Base-by-base conservation (phyloP, 148 eudicot species). In the Spergularia bocconei region DNA sequence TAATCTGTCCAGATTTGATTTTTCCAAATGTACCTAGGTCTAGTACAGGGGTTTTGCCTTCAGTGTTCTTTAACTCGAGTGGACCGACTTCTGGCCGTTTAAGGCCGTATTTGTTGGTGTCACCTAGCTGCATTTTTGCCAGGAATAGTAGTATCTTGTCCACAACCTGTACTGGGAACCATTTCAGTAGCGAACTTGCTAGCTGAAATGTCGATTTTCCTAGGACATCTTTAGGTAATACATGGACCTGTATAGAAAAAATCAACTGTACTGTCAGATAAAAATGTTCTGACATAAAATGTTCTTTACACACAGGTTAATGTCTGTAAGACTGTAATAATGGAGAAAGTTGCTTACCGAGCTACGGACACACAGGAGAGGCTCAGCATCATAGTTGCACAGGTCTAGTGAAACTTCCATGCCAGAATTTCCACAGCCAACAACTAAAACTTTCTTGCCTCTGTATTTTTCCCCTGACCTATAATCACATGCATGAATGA, bases 331-430 rank as follows among this genome's bases (percentile, higher is more conserved):
- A 29, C 36, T 29, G 36, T 29, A 29, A 29, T 3, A 63, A 44
- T 44, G 20, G 16, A 6, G 4, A 0, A 11, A 23, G 29, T 53
- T 20, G 75, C 90, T 83, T 70, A 94, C 98, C 81, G 98, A 88
- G 83, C 86, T 89, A 38, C 98, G 84, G 47, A 86, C 87, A 21
- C 88, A 92, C 77, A 94, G 87, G 3, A 86, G 73, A 38, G 98
- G 96, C 52, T 57, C 29, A 2, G 97, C 91, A 69, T 84, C 84
- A 75, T 90, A 78, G 83, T 85, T 86, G 81, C 91, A 91, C 74
- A 94, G 96, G 86, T 94, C 98, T 47, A 94, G 96, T 17, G 96
- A 90, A 7, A 94, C 93, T 67, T 94, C 98, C 98, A 94, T 94
- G 69, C 98, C 98, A 0, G 98, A 94, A 75, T 94, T 94, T 1